Evolutionary conservation across 768 basidiomycete species (phyloP).

Genomic region (Naganishia friedmannii): DNA sequence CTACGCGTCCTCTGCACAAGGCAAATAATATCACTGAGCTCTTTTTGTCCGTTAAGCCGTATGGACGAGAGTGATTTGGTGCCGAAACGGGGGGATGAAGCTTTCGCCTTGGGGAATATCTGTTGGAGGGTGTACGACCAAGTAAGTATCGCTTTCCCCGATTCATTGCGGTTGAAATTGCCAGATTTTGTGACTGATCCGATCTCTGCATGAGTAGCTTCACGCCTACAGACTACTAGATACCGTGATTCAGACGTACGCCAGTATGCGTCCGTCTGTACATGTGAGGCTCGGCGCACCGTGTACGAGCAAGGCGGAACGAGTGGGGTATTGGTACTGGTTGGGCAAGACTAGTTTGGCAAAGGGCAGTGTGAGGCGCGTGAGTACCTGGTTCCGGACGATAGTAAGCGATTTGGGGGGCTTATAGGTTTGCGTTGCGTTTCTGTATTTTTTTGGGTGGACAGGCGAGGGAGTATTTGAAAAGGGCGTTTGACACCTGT

Average conservation of each 20-base stretch:
- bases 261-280: slow-evolving; percentile 22
- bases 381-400: slow-evolving; percentile 15
- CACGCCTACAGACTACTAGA: slow-evolving; percentile 29
- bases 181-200: neutral
- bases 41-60: neutral
- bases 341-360: slow-evolving; percentile 26
- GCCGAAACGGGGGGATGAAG: slow-evolving; percentile 26
- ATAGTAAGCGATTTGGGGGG: neutral
- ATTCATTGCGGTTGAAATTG: neutral
- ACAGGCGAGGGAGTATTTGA: slow-evolving; percentile 29
- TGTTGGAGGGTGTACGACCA: slow-evolving; percentile 33
- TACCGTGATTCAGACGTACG: slow-evolving; percentile 25
- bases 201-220: neutral
- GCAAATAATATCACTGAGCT: neutral
- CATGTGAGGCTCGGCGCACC: slow-evolving; percentile 26
- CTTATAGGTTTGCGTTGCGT: neutral
- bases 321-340: slow-evolving; percentile 31
- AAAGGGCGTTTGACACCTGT: slow-evolving; percentile 30
- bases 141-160: slow-evolving; percentile 3
- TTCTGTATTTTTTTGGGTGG: neutral
- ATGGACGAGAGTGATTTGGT: slow-evolving; percentile 10
- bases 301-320: slow-evolving; percentile 26
- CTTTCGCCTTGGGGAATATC: slow-evolving; percentile 31
- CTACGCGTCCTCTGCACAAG: neutral
- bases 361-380: slow-evolving; percentile 28